These are phyloP conservation scores for Lunularia cruciata DNA, from an alignment of 225 moss, liverwort and hornwort genomes.

Conservation along the genomic window DNA sequence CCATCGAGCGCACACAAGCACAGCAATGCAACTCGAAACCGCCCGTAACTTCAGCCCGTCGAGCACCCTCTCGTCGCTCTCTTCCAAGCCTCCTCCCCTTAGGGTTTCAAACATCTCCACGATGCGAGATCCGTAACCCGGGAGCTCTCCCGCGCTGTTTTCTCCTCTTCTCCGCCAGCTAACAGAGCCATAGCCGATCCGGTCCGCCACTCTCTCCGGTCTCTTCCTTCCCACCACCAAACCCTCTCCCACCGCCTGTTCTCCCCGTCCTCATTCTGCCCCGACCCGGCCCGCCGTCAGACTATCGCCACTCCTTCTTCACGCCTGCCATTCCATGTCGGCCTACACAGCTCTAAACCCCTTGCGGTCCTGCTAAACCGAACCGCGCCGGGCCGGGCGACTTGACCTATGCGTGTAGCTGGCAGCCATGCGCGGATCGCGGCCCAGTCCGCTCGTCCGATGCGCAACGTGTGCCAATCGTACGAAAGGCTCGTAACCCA, in stretches of 20 bases:
- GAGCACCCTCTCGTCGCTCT: not conserved
- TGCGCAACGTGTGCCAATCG: not conserved
- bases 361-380: not conserved
- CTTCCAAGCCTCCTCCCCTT: not conserved
- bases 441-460: not conserved
- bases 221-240: conserved; percentile 5
- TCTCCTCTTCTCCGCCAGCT: not conserved
- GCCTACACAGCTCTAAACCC: not conserved
- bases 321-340: not conserved
- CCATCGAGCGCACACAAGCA: not conserved
- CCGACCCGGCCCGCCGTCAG: conserved; percentile 24
- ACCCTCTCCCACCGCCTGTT: conserved; percentile 8
- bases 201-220: not conserved
- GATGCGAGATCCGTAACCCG: not conserved
- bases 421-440: conserved; percentile 17
- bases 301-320: not conserved
- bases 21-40: not conserved
- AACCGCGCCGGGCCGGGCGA: not conserved
- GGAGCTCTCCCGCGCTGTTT: conserved; percentile 5
- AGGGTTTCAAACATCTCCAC: conserved; percentile 2
- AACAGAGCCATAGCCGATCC: conserved; percentile 6
- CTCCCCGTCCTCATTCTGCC: not conserved
- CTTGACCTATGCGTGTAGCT: not conserved
- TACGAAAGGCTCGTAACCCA: too few relatives aligned
- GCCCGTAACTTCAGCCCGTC: not conserved